These are phyloP conservation scores for Scenedesmus sp. DNA, from an alignment of 163 green algal species.

Conservation along the genomic window DNA sequence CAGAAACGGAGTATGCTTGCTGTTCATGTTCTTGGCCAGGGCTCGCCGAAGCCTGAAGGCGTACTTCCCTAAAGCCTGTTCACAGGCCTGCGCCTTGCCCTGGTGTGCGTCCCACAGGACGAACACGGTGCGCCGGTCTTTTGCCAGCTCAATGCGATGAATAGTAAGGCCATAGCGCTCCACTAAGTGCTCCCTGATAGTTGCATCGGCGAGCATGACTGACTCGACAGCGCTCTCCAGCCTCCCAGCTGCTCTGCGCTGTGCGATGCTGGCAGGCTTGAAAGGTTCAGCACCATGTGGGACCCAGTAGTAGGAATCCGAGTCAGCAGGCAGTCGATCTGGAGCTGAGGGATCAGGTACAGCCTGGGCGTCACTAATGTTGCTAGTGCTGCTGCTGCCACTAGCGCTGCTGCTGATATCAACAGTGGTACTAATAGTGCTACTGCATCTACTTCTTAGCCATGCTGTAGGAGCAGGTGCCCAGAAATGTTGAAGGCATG, in stretches of 20 bases:
- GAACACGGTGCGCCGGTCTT: conserved; percentile 34
- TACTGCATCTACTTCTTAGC: neutral
- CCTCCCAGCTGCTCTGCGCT: conserved; percentile 4
- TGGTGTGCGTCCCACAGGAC: conserved; percentile 45
- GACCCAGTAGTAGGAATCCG: conserved; percentile 24
- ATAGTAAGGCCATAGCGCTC: conserved; percentile 27
- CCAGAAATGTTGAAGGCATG: neutral
- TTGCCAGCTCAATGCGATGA: conserved; percentile 23
- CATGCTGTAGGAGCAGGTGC: neutral
- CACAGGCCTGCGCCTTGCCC: neutral
- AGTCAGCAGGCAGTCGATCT: neutral
- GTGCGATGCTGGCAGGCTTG: neutral
- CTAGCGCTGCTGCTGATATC: neutral
- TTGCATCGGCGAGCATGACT: conserved; percentile 37
- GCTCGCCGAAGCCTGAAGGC: conserved; percentile 45
- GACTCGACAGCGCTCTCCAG: conserved; percentile 36
- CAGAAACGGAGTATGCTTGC: conserved; percentile 44
- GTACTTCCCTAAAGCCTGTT: conserved; percentile 28
- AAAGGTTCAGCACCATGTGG: neutral
- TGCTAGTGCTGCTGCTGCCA: conserved; percentile 8
- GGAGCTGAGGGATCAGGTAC: neutral
- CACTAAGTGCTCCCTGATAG: conserved; percentile 41
- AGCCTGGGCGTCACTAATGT: neutral
- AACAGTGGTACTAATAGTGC: neutral
- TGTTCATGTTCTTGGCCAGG: conserved; percentile 30